Base-by-base conservation (phyloP, 352 stramenopile genomes). In the Phytophthora ramorum region DNA sequence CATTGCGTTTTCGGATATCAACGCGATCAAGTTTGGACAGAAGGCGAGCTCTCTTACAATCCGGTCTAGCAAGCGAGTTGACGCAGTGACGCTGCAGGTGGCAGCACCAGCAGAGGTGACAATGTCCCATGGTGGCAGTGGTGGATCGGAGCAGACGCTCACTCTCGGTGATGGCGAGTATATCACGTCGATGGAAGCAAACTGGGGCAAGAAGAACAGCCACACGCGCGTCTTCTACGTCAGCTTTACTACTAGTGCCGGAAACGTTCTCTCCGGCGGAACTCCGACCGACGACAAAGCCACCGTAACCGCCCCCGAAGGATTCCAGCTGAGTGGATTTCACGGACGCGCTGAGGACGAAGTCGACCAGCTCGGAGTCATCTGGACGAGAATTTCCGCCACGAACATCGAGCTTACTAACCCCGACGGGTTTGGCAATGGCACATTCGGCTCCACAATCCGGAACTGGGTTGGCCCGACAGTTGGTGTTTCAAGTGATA, bases 261-360 rank as follows among this genome's bases (percentile, higher is more conserved):
- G 71, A 3, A 71, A 71, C n/a, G 66, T 58, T 7, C 12, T 82
- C 0, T 56, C 64, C 0, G 52, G 22, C 35, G 76, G 67, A 12
- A 54, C 53, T 2, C 72, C 66, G 37, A 81, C 67, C 2, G 71
- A 65, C 45, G 50, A 66, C 34, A 78, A 70, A 26, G 61, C 56
- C 8, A 71, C 63, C 24, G 62, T 69, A 47, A 72, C 63, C n/a
- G 76, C 76, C 13, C 76, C 76, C 7, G 49, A 54, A 4, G 76
- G 76, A 0, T 85, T 68, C 8, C 70, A 82, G 47, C 66, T 85
- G 56, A 69, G 67, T 35, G 76, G 63, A 22, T 85, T 85, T 61
- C 71, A 82, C 45, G 76, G 76, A 30, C 73, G 73, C 16, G 54
- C 60, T 0, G 71, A 66, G 12, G 59, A 82, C 10, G 74, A 69